Evolutionary conservation across 768 basidiomycete species (phyloP).

Genomic region (Suillus alpinus): DNA sequence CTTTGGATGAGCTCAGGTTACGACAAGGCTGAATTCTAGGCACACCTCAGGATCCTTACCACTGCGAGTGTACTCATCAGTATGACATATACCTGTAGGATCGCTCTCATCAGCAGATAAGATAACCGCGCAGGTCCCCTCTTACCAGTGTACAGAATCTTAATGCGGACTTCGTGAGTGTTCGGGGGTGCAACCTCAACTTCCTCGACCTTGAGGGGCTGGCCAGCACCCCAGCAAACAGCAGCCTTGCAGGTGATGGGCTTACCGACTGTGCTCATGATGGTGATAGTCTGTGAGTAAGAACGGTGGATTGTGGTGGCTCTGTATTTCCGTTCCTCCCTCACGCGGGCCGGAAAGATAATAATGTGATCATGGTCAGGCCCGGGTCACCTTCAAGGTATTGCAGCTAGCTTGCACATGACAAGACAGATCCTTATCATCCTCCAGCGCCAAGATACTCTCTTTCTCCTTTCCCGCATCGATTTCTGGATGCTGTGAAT

Average conservation of each 20-base stretch:
- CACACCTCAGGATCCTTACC: constrained; percentile 91
- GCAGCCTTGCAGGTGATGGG: constrained; percentile 86
- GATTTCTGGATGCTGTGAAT: background rate
- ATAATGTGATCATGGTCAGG: constrained; percentile 10
- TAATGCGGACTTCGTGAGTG: constrained; percentile 89
- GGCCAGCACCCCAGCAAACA: constrained; percentile 92
- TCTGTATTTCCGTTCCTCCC: background rate
- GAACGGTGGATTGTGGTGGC: constrained; percentile 6
- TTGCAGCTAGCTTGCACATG: constrained; percentile 3
- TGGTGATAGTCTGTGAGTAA: constrained; percentile 20
- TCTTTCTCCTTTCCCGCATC: background rate
- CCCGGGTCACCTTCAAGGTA: background rate
- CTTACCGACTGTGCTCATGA: constrained; percentile 77
- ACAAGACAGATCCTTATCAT: background rate
- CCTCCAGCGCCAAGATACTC: background rate
- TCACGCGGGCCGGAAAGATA: background rate
- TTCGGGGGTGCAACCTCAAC: constrained; percentile 92
- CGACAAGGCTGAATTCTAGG: constrained; percentile 3
- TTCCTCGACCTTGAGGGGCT: constrained; percentile 83
- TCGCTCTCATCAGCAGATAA: constrained; percentile 7
- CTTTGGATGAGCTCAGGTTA: constrained; percentile 7
- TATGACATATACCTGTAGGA: constrained; percentile 84
- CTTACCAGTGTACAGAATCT: constrained; percentile 85
- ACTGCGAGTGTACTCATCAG: constrained; percentile 95
- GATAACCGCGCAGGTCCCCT: constrained; percentile 6